Conservation (phyloP, 768 basidiomycete genomes). For the Russula virescens region DNA sequence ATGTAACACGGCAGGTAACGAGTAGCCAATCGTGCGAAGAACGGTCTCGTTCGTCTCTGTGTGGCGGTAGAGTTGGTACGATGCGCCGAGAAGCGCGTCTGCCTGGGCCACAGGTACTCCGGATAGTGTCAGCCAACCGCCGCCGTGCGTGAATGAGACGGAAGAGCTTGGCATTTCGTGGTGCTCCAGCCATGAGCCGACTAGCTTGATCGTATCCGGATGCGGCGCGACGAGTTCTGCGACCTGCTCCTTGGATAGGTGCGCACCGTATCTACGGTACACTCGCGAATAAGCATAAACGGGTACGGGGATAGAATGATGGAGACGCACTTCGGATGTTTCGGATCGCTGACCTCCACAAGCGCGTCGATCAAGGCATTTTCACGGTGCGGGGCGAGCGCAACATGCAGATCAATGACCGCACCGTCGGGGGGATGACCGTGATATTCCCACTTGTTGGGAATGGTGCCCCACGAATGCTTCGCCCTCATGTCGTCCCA, state of each 20-base stretch:
- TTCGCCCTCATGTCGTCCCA: conserved; percentile 21
- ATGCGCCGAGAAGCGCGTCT: conserved; percentile 50
- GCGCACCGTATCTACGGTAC: conserved; percentile 46
- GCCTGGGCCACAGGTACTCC: conserved; percentile 48
- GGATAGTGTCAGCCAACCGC: conserved; percentile 52
- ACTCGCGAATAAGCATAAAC: no score
- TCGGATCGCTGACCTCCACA: conserved; percentile 21
- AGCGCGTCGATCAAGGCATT: conserved; percentile 14
- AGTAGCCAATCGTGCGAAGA: conserved; percentile 54
- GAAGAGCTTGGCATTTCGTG: conserved; percentile 41
- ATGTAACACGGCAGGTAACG: conserved; percentile 48
- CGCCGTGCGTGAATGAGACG: conserved; percentile 39
- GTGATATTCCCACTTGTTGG: neutral
- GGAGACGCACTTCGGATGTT: conserved; percentile 6
- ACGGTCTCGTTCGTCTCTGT: conserved; percentile 42
- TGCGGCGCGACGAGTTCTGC: conserved; percentile 51
- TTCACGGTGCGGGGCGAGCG: conserved; percentile 15
- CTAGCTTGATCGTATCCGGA: conserved; percentile 42
- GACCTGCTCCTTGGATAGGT: conserved; percentile 54
- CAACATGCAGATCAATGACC: conserved; percentile 20
- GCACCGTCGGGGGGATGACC: conserved; percentile 11
- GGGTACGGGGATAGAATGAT: no score
- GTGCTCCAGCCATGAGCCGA: conserved; percentile 49
- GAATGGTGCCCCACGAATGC: conserved; percentile 13
- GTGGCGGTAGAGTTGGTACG: conserved; percentile 55